These are phyloP conservation scores for Henckelia pumila DNA, from an alignment of 257 asterid species.

Conservation along the genomic window DNA sequence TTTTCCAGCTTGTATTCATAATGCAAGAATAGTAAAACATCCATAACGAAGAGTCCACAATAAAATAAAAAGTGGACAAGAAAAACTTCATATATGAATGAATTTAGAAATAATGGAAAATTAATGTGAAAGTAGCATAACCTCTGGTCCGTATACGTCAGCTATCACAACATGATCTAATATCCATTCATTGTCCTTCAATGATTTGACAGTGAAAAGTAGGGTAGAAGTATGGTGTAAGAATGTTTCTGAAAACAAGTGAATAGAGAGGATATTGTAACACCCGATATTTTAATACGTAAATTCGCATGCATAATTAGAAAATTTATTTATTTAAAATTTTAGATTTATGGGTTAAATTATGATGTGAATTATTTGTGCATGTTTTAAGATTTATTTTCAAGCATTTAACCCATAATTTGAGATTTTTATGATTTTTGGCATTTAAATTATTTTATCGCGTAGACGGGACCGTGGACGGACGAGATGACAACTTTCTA, in stretches of 20 bases:
- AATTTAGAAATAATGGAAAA: slow-evolving; percentile 1
- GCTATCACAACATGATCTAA: slow-evolving; percentile 87
- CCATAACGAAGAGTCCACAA: neutral
- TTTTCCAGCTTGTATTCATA: neutral
- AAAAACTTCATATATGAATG: slow-evolving; percentile 6
- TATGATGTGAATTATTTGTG: no score
- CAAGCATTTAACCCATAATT: no score
- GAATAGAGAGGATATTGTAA: no score
- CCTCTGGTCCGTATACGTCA: slow-evolving; percentile 89
- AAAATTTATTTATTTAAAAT: no score
- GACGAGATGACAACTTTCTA: no score
- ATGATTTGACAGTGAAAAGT: slow-evolving; percentile 65
- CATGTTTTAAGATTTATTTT: no score
- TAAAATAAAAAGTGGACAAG: slow-evolving; percentile 13
- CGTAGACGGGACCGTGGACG: no score
- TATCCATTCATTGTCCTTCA: slow-evolving; percentile 78
- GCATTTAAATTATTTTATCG: no score
- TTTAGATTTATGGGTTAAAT: no score
- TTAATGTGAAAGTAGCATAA: slow-evolving; percentile 26
- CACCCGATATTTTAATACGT: no score
- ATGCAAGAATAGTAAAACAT: neutral
- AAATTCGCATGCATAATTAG: no score
- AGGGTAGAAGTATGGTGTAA: slow-evolving; percentile 26
- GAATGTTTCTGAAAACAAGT: slow-evolving; percentile 19
- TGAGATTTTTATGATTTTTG: no score